Evolutionary conservation across 768 basidiomycete species (phyloP).

Genomic region (Amyloporia xantha): DNA sequence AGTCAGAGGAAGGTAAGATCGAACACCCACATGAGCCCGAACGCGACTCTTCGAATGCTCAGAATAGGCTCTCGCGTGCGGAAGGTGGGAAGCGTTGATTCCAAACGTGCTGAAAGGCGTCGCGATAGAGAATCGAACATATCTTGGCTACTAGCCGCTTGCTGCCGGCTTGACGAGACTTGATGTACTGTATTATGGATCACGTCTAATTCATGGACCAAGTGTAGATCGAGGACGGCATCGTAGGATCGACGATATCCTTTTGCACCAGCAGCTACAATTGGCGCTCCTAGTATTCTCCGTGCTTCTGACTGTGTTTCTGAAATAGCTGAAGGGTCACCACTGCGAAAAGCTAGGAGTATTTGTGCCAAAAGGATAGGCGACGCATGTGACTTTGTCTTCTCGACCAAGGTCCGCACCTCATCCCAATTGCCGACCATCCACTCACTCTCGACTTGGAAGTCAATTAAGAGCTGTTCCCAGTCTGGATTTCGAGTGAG

Average conservation of each 20-base stretch:
- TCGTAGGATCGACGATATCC: constrained; percentile 88
- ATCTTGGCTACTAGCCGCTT: constrained; percentile 24
- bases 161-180: constrained; percentile 28
- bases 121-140: constrained; percentile 39
- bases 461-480: constrained; percentile 69
- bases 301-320: constrained; percentile 60
- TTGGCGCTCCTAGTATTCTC: constrained; percentile 65
- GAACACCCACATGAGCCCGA: constrained; percentile 46
- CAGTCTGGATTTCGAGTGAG: constrained; percentile 81
- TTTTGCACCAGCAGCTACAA: constrained; percentile 71
- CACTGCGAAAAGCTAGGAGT: constrained; percentile 69
- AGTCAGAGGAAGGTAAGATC: too few species aligned
- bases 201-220: constrained; percentile 78
- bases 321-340: constrained; percentile 38
- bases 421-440: constrained; percentile 93
- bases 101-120: constrained; percentile 58
- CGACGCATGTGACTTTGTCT: constrained; percentile 44
- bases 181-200: constrained; percentile 41
- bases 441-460: constrained; percentile 92
- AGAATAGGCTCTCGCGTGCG: constrained; percentile 82
- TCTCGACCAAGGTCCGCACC: constrained; percentile 55
- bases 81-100: constrained; percentile 80
- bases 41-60: constrained; percentile 83
- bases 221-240: constrained; percentile 76
- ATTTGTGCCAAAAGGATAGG: constrained; percentile 72